Conservation (phyloP, 2,329 filamentous ascomycete species). For the Trichophyton mentagrophytes region DNA sequence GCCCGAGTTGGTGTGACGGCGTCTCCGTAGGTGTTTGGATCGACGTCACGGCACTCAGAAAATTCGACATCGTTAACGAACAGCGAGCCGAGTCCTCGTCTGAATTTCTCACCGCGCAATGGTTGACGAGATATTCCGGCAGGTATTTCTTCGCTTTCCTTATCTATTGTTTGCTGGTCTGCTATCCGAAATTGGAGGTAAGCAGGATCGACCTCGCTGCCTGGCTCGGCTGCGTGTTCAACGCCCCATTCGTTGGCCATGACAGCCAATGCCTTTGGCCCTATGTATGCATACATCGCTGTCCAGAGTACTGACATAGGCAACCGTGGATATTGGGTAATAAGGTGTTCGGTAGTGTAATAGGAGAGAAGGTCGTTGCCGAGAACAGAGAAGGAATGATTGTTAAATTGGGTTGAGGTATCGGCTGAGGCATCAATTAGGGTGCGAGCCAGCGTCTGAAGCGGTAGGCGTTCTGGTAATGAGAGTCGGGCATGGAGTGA, state of each 20-base stretch:
- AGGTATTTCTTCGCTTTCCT: slow-evolving; percentile 23
- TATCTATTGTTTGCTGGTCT: slow-evolving; percentile 27
- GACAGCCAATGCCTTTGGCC: slow-evolving; percentile 57
- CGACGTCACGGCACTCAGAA: slow-evolving; percentile 47
- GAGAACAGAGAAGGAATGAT: slow-evolving; percentile 65
- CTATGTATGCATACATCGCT: slow-evolving; percentile 72
- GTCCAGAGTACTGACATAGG: slow-evolving; percentile 80
- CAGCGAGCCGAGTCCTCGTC: slow-evolving; percentile 60
- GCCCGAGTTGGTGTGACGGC: slow-evolving; percentile 45
- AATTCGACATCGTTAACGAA: slow-evolving; percentile 77
- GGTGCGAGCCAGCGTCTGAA: slow-evolving; percentile 73
- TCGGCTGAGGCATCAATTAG: slow-evolving; percentile 82
- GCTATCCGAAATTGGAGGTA: slow-evolving; percentile 63
- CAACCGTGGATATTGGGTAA: slow-evolving; percentile 80
- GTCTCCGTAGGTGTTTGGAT: slow-evolving; percentile 14
- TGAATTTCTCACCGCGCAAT: slow-evolving; percentile 29
- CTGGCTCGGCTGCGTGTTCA: slow-evolving; percentile 72
- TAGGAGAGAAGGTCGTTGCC: slow-evolving; percentile 76
- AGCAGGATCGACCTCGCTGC: slow-evolving; percentile 82
- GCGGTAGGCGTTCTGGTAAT: slow-evolving; percentile 66
- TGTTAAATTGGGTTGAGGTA: slow-evolving; percentile 69
- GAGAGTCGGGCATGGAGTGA: slow-evolving; percentile 82
- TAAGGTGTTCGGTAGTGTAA: slow-evolving; percentile 75
- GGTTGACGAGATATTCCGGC: slow-evolving; percentile 42
- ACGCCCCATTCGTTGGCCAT: slow-evolving; percentile 84